Evolutionary conservation across 345 rosid species (phyloP).

Genomic region (Boechera retrofracta): DNA sequence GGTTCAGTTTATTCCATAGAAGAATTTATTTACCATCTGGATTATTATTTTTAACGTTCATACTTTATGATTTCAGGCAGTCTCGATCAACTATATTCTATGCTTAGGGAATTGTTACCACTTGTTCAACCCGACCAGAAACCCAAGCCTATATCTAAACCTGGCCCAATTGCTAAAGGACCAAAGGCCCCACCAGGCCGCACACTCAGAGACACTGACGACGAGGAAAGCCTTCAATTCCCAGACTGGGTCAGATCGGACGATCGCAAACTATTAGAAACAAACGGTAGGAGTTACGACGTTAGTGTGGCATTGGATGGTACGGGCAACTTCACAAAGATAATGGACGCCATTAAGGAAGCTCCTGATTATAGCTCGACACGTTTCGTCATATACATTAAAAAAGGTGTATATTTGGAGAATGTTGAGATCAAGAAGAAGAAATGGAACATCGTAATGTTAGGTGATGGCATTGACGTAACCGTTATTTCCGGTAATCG

Average conservation of each 20-base stretch:
- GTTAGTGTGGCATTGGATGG: slow-evolving; percentile 83
- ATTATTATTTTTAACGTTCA: too few relatives aligned
- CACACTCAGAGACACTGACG: slow-evolving; percentile 21
- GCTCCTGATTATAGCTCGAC: slow-evolving; percentile 70
- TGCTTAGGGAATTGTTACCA: slow-evolving; percentile 60
- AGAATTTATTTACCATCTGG: too few relatives aligned
- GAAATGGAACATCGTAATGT: slow-evolving; percentile 83
- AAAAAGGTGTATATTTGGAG: slow-evolving; percentile 72
- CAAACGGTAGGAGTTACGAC: slow-evolving; percentile 44
- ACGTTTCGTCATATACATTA: slow-evolving; percentile 63
- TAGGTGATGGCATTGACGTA: slow-evolving; percentile 76
- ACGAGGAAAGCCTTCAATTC: slow-evolving; percentile 35
- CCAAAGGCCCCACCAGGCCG: slow-evolving; percentile 42
- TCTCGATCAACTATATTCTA: slow-evolving; percentile 63
- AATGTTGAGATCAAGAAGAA: slow-evolving; percentile 81
- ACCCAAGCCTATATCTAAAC: slow-evolving; percentile 33
- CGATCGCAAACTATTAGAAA: slow-evolving; percentile 58
- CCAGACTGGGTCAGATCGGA: slow-evolving; percentile 65
- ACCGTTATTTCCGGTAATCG: slow-evolving; percentile 75
- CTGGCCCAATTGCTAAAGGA: slow-evolving; percentile 35
- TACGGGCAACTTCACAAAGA: slow-evolving; percentile 65
- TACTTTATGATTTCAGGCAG: slow-evolving; percentile 40
- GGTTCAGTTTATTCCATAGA: too few relatives aligned
- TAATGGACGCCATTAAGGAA: slow-evolving; percentile 65
- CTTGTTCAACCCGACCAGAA: slow-evolving; percentile 51